These are phyloP conservation scores for Fusarium subglutinans DNA, from an alignment of 2,329 filamentous ascomycete genomes.

Conservation along the genomic window DNA sequence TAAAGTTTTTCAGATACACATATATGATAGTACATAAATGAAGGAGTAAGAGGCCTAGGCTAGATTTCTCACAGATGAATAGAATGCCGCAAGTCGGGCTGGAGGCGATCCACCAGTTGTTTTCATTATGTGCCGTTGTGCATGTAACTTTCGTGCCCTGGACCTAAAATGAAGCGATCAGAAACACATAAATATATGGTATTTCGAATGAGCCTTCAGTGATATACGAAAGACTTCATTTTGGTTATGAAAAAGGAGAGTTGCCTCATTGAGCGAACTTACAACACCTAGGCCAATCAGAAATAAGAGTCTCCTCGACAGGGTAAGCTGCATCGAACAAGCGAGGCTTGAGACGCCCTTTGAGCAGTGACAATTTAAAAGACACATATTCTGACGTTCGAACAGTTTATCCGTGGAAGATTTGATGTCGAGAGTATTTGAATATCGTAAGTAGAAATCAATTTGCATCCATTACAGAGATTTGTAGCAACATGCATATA, in stretches of 20 bases:
- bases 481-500: background rate
- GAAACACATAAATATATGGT: background rate
- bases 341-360: background rate
- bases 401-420: background rate
- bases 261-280: conserved; percentile 28
- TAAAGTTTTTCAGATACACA: conserved; percentile 9
- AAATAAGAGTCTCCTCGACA: background rate
- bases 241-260: background rate
- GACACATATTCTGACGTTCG: background rate
- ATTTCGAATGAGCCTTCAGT: background rate
- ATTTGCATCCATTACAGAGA: too few species aligned
- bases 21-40: conserved; percentile 1
- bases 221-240: background rate
- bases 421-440: too few species aligned
- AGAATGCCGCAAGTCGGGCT: conserved; percentile 4
- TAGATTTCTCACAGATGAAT: conserved; percentile 8
- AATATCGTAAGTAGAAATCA: background rate
- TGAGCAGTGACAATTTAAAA: too few species aligned
- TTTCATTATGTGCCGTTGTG: background rate
- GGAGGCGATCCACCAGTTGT: background rate
- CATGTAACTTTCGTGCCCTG: background rate
- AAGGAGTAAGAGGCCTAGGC: background rate
- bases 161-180: background rate
- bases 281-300: conserved; percentile 21
- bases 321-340: background rate